Percentiles rank a stretch among this genome's conserved stretches.
phyloP scores from a whole-genome alignment of 2,329 filamentous ascomycete genomes.

The Paraphoma chrysanthemicola region DNA sequence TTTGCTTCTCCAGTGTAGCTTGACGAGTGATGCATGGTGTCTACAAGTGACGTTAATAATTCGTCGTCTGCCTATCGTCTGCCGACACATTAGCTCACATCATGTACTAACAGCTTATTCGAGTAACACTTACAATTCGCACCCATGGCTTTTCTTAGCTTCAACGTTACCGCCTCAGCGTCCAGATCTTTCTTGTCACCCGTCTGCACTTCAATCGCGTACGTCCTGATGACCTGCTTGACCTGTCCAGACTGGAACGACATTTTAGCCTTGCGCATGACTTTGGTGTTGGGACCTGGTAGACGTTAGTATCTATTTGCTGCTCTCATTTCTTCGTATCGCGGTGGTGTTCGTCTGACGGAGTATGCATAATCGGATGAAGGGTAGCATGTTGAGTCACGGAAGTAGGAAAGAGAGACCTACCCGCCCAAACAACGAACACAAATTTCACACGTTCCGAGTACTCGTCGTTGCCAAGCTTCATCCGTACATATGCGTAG shows the following conservation, averaged over 20 bases:
- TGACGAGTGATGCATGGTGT: too few relatives aligned
- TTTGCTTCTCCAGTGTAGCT: too few relatives aligned
- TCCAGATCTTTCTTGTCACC: slow-evolving; percentile 66
- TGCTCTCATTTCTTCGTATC: too few relatives aligned
- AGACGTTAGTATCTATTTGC: not conserved
- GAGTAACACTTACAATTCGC: slow-evolving; percentile 68
- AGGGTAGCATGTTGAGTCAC: not conserved
- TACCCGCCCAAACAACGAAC: slow-evolving; percentile 73
- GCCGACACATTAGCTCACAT: not conserved
- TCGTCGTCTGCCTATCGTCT: not conserved
- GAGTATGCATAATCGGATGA: too few relatives aligned
- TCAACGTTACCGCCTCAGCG: slow-evolving; percentile 66
- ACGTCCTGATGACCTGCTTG: slow-evolving; percentile 68
- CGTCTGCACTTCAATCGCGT: slow-evolving; percentile 70
- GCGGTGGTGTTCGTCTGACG: too few relatives aligned
- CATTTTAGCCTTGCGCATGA: slow-evolving; percentile 74
- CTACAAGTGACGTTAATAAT: not conserved
- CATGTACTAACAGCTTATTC: not conserved
- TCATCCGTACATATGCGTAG: slow-evolving; percentile 65
- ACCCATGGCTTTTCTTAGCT: slow-evolving; percentile 70
- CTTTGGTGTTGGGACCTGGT: slow-evolving; percentile 58
- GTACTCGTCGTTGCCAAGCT: slow-evolving; percentile 76
- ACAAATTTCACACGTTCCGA: slow-evolving; percentile 72
- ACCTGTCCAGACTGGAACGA: slow-evolving; percentile 72
- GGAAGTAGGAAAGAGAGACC: slow-evolving; percentile 31